Base-by-base conservation (phyloP, 2,329 filamentous ascomycete genomes). In the Akanthomyces uredinophilus region DNA sequence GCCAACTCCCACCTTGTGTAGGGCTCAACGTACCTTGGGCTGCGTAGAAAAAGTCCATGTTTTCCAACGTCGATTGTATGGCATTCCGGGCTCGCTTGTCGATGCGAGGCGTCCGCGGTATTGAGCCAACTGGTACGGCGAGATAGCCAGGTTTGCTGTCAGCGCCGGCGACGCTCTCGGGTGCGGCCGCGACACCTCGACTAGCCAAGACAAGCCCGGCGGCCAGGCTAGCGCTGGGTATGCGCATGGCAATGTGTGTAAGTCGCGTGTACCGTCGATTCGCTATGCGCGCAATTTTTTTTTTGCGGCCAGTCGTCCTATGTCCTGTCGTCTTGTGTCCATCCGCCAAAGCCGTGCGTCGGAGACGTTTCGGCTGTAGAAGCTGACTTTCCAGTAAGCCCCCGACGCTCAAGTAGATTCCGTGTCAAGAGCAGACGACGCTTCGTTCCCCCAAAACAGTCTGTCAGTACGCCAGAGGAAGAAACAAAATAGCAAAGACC, bases 31-130 rank as follows among this genome's bases (percentile, higher is more conserved):
- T 62, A 77, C 76, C 63, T 16, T 76, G 68, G 10, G 75, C 74
- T 6, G 75, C 70, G 55, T 78, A 78, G 60, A 77, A 78, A 56
- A 71, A 74, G 14, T 76, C 68, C 61, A 63, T 70, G 52, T 78
- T 78, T 13, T 72, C 66, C 32, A 78, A 65, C 18, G 65, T 63
- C 2, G 71, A 68, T 37, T 71, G 66, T 22, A 76, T 69, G 13
- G 72, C 64, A 13, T 69, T 65, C n/a, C 63, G 20, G 22, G 35
- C 41, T 52, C 47, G 27, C n/a, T 53, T 62, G 10, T 51, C 51
- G 20, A 8, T 22, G 10, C 43, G 46, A 7, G 62, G 65, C 13
- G 69, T 65, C 52, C 67, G 68, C 57, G 72, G 65, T 43, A 74
- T 65, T 2, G 70, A 72, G 10, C 69, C 71, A 7, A 78, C 69